Percentiles rank a stretch among this genome's conserved stretches.
These are phyloP conservation scores for Paramecium biaurelia DNA, from an alignment of 73 alveolate genomes.

Conservation along the genomic window DNA sequence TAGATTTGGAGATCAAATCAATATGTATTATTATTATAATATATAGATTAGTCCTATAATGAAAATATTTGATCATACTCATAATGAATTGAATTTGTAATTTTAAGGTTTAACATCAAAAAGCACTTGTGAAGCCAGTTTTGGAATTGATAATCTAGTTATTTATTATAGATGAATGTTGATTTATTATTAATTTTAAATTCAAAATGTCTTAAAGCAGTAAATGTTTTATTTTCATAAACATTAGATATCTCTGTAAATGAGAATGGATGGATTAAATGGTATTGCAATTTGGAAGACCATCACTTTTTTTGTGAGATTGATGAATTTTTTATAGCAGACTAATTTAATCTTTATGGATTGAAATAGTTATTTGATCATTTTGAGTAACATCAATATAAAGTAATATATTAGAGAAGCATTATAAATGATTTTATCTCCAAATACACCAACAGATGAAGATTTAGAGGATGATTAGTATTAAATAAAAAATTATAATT, in stretches of 20 bases:
- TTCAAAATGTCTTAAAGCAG: constrained; percentile 41
- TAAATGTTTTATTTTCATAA: background rate
- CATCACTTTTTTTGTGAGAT: constrained; percentile 90
- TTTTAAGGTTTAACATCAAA: background rate
- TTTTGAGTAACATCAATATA: constrained; percentile 59
- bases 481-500: background rate
- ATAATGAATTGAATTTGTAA: background rate
- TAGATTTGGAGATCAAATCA: constrained; percentile 25
- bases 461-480: constrained; percentile 84
- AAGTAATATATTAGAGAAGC: constrained; percentile 72
- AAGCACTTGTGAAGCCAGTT: constrained; percentile 39
- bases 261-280: constrained; percentile 79
- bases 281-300: constrained; percentile 94
- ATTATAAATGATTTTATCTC: constrained; percentile 78
- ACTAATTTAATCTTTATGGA: constrained; percentile 88
- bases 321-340: constrained; percentile 89
- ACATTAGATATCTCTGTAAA: constrained; percentile 9
- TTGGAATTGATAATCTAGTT: constrained; percentile 48
- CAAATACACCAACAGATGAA: constrained; percentile 88
- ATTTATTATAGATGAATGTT: constrained; percentile 4
- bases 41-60: background rate
- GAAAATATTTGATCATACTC: constrained; percentile 10
- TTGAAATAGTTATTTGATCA: constrained; percentile 62
- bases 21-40: background rate
- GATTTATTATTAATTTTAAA: constrained; percentile 2